Conservation (phyloP, 495 filamentous ascomycete species). For the Aspergillus carlsbadensis region DNA sequence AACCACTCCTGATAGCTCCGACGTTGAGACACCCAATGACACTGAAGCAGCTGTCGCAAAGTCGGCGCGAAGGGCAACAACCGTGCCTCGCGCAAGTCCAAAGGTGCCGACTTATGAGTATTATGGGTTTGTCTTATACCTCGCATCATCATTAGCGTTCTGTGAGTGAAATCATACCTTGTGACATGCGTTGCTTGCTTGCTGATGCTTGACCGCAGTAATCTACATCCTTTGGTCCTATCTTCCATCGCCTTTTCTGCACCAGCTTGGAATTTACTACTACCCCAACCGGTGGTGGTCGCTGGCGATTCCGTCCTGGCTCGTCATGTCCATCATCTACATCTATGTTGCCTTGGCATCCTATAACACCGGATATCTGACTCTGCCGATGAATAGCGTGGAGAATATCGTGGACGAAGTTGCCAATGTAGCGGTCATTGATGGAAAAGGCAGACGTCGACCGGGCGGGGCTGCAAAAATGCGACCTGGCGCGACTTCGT, state of each 20-base stretch:
- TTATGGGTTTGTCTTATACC: slow-evolving; percentile 95
- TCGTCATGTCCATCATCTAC: slow-evolving; percentile 86
- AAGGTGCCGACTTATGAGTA: slow-evolving; percentile 98
- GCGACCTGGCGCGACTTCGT: slow-evolving; percentile 45
- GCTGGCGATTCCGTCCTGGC: slow-evolving; percentile 82
- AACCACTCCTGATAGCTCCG: slow-evolving; percentile 86
- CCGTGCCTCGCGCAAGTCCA: slow-evolving; percentile 82
- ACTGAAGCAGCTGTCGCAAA: slow-evolving; percentile 63
- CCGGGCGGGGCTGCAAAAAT: slow-evolving; percentile 44
- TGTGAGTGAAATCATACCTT: slow-evolving; percentile 32
- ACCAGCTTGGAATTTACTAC: slow-evolving; percentile 92
- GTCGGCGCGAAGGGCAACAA: slow-evolving; percentile 62
- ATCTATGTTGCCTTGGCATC: slow-evolving; percentile 91
- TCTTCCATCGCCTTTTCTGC: slow-evolving; percentile 85
- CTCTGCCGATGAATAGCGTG: slow-evolving; percentile 72
- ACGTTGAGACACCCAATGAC: slow-evolving; percentile 69
- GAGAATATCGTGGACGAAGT: slow-evolving; percentile 93
- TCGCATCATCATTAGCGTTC: slow-evolving; percentile 77
- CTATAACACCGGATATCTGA: slow-evolving; percentile 89
- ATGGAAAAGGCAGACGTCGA: slow-evolving; percentile 62
- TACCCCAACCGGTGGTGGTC: slow-evolving; percentile 98
- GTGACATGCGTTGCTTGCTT: background rate
- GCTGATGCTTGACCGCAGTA: slow-evolving; percentile 36
- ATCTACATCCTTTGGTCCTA: slow-evolving; percentile 95
- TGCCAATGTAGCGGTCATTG: slow-evolving; percentile 80